Evolutionary conservation across 805 yeast genomes (phyloP).

Genomic region (Ogataea dorogensis): DNA sequence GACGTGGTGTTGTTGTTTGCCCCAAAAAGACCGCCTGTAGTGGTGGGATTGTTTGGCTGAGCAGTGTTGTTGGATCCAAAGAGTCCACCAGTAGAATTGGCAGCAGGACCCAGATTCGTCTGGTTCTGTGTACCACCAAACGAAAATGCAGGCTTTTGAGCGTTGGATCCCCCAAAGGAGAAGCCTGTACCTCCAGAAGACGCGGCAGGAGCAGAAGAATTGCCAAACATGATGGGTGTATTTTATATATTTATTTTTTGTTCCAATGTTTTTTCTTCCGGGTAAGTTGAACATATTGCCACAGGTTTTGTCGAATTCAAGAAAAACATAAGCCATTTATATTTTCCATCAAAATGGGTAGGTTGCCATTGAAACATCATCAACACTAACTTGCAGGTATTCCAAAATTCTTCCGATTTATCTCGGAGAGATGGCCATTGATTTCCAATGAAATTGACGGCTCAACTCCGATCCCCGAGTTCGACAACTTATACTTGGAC

Average conservation of each 20-base stretch:
- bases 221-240: constrained; percentile 9
- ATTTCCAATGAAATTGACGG: constrained; percentile 84
- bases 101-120: constrained; percentile 1
- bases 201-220: constrained; percentile 5
- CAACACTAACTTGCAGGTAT: constrained; percentile 63
- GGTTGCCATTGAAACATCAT: background rate
- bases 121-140: constrained; percentile 3
- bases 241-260: constrained; percentile 2
- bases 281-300: constrained; percentile 9
- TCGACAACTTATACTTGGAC: constrained; percentile 91
- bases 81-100: constrained; percentile 1
- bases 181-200: constrained; percentile 14
- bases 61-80: constrained; percentile 8
- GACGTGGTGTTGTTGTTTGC: background rate
- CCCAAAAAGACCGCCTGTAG: constrained; percentile 7
- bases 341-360: constrained; percentile 13
- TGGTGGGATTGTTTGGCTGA: background rate
- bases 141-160: constrained; percentile 6
- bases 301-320: constrained; percentile 3
- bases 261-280: constrained; percentile 6
- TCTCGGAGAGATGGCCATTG: constrained; percentile 98
- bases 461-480: constrained; percentile 75
- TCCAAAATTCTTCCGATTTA: constrained; percentile 94
- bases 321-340: constrained; percentile 6
- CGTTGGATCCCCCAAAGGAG: constrained; percentile 10